Evolutionary conservation across 2,329 filamentous ascomycete genomes (phyloP).

Genomic region (Diaporthe vexans): DNA sequence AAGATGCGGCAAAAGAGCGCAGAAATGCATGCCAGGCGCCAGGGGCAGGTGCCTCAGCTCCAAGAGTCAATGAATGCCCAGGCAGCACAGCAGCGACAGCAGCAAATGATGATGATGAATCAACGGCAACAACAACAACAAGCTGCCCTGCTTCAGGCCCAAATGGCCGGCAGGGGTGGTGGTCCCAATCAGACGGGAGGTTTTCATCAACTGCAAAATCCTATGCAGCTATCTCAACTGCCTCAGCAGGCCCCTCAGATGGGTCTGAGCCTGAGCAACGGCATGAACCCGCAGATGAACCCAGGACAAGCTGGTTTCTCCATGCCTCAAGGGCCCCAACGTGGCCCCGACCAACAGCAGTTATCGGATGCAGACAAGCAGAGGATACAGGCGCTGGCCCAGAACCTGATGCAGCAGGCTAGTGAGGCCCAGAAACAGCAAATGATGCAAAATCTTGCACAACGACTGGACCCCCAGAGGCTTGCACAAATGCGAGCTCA

Average conservation of each 20-base stretch:
- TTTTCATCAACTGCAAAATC: constrained; percentile 71
- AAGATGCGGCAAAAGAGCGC: constrained; percentile 60
- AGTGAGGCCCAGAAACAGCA: constrained; percentile 61
- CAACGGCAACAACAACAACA: constrained; percentile 52
- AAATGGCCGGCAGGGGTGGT: constrained; percentile 64
- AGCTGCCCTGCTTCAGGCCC: constrained; percentile 58
- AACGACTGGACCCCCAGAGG: constrained; percentile 55
- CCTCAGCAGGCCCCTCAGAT: constrained; percentile 59
- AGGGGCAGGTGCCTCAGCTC: constrained; percentile 63
- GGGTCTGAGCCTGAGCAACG: constrained; percentile 58
- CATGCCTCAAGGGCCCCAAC: constrained; percentile 54
- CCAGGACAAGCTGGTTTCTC: constrained; percentile 56
- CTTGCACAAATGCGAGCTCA: constrained; percentile 59
- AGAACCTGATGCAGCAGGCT: constrained; percentile 55
- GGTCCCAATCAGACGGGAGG: constrained; percentile 61
- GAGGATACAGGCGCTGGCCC: constrained; percentile 61
- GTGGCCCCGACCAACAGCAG: constrained; percentile 54
- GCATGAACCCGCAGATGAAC: constrained; percentile 57
- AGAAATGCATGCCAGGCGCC: constrained; percentile 65
- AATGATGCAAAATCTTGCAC: constrained; percentile 56
- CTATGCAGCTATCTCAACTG: constrained; percentile 69
- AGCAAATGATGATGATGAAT: constrained; percentile 39
- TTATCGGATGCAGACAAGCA: constrained; percentile 60
- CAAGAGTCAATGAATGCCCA: constrained; percentile 62
- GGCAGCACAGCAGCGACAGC: constrained; percentile 42